Evolutionary conservation across 352 stramenopile genomes (phyloP).

Genomic region (Phytophthora sp.): DNA sequence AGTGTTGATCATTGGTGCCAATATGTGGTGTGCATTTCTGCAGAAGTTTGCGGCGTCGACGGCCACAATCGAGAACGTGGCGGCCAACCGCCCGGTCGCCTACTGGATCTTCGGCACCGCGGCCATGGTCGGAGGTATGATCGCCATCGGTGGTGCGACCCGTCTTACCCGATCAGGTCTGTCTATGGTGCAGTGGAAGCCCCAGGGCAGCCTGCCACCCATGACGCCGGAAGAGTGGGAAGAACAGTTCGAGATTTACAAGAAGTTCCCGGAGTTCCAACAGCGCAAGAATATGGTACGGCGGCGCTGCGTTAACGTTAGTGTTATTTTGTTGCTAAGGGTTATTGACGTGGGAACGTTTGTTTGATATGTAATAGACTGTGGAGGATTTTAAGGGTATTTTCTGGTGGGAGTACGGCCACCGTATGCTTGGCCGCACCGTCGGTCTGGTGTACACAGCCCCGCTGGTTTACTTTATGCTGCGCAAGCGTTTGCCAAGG

Average conservation of each 20-base stretch:
- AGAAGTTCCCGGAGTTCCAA: conserved; percentile 98
- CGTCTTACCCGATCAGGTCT: conserved; percentile 97
- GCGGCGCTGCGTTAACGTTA: neutral
- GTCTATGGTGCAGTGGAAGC: conserved; percentile 98
- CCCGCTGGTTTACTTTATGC: conserved; percentile 94
- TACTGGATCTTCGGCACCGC: conserved; percentile 97
- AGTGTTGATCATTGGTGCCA: conserved; percentile 10
- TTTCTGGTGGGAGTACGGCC: conserved; percentile 96
- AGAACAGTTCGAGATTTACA: conserved; percentile 98
- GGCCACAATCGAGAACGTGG: conserved; percentile 82
- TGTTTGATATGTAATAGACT: conserved; percentile 59
- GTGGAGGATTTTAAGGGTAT: conserved; percentile 99
- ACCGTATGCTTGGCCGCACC: conserved; percentile 97
- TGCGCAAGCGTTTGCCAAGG: conserved; percentile 77
- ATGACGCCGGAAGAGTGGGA: conserved; percentile 94
- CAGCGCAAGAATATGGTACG: conserved; percentile 92
- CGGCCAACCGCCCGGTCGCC: conserved; percentile 85
- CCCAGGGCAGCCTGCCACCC: conserved; percentile 92
- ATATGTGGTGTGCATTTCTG: conserved; percentile 22
- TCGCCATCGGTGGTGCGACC: conserved; percentile 97
- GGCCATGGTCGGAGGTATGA: conserved; percentile 95
- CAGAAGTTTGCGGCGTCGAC: conserved; percentile 59
- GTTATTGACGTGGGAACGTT: conserved; percentile 4
- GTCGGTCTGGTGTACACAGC: conserved; percentile 94
- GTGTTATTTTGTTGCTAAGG: neutral